Evolutionary conservation across 441 rosid genomes (phyloP).

Genomic region (Geranium incanum): DNA sequence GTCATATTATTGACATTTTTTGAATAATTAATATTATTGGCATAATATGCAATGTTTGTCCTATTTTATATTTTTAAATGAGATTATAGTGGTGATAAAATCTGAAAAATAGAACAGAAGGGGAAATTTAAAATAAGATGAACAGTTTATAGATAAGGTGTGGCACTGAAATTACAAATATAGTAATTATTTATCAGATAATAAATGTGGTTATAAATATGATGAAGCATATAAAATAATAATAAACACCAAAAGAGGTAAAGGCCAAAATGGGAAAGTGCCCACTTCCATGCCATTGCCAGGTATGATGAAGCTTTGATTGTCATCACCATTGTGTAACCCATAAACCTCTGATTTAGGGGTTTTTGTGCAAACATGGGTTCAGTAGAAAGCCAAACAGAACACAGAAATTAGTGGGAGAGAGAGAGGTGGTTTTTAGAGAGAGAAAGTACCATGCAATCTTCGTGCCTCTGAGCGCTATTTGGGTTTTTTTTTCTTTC

Average conservation of each 20-base stretch:
- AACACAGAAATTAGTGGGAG: background rate
- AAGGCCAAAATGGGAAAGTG: background rate
- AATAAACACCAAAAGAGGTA: background rate
- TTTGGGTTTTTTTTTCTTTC: conserved; percentile 28
- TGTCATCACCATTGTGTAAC: conserved; percentile 3
- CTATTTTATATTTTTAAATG: too few relatives aligned
- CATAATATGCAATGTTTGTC: too few relatives aligned
- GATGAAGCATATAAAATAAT: too few relatives aligned
- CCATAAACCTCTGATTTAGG: conserved; percentile 3
- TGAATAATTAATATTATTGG: too few relatives aligned
- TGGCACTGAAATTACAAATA: too few relatives aligned
- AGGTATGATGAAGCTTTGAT: conserved; percentile 3
- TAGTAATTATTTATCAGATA: too few relatives aligned
- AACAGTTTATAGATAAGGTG: too few relatives aligned
- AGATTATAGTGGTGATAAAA: too few relatives aligned
- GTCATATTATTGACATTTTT: too few relatives aligned
- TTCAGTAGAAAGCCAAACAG: background rate
- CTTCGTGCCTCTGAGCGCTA: conserved; percentile 21
- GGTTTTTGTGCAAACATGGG: conserved; percentile 7
- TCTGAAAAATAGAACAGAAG: too few relatives aligned
- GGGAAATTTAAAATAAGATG: too few relatives aligned
- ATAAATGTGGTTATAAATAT: too few relatives aligned
- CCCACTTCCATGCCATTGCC: conserved; percentile 4
- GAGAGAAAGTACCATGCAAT: conserved; percentile 24
- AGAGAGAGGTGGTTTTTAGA: background rate